Base-by-base conservation (phyloP, 345 rosid genomes). In the Aegle marmelos region DNA sequence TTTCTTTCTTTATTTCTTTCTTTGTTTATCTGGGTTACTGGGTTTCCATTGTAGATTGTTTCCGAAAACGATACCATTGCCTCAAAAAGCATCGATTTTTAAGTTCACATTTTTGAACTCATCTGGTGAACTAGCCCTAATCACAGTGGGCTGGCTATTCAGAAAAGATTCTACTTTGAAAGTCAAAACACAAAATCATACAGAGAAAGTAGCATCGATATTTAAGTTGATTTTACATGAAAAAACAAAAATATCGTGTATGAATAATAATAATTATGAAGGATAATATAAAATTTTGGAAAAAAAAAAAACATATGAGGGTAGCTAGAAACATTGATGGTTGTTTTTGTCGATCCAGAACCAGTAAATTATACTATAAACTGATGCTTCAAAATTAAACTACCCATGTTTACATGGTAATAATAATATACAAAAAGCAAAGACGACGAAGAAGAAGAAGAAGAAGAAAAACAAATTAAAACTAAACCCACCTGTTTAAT, bases 371-470 rank as follows among this genome's bases (percentile, higher is more conserved):
- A 45, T 45, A 45, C 50, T 45, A 45, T 45, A 45, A 45, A 45
- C 17, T 45, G 50, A 45, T 71, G 77, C 30, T 30, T 73, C 61
- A 75, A 75, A 13, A 75, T 22, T 17, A 62, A 75, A 75, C 31
- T 48, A 22, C 69, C 78, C 78, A 22, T 63, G 50, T 63, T 63
- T 63, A 75, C 70, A 75, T 48, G 28, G 39, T 36, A 7, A 36
- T 5, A 25, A 9, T 50, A 21, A 73, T 39, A 33, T 75, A 75
- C 78, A 22, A 30, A 64, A 63, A 70, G 25, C 39, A 70, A 30
- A 63, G 39, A 36, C 39, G 39, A 34, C 0, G 19, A 31, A 7
- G 68, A 62, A 25, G 65, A 61, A 27, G 19, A 62, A 4, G 60
- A 56, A 56, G 24, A 21, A 22, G 61, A 9, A 58, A 22, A 58